Conservation (phyloP, 192 early-diverging fungal species). For the Backusella tuberculispora region DNA sequence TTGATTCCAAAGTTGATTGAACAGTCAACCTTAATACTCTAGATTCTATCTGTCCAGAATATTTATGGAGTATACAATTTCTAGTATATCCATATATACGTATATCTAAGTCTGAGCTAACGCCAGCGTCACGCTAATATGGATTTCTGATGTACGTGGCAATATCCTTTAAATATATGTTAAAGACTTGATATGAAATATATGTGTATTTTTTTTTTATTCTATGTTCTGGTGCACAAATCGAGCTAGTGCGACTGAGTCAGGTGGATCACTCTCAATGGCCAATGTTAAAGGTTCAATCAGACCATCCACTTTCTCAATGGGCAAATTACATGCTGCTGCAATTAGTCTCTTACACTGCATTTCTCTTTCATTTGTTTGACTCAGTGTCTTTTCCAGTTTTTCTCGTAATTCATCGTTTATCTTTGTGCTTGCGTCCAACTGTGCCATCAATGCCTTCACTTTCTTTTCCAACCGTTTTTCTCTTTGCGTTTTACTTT, state of each 20-base stretch:
- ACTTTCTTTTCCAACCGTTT: constrained; percentile 30
- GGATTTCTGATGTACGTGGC: too few relatives aligned
- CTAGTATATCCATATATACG: too few relatives aligned
- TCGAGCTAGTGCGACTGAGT: background rate
- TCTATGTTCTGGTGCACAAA: too few relatives aligned
- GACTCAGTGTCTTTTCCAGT: constrained; percentile 53
- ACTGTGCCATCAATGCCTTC: constrained; percentile 39
- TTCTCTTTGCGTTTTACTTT: constrained; percentile 14
- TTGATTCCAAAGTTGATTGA: too few relatives aligned
- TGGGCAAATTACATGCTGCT: constrained; percentile 78
- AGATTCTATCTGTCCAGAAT: too few relatives aligned
- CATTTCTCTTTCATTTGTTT: constrained; percentile 68
- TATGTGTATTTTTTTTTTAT: too few relatives aligned
- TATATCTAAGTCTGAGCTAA: too few relatives aligned
- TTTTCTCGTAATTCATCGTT: constrained; percentile 59
- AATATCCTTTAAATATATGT: too few relatives aligned
- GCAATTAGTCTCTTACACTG: constrained; percentile 86
- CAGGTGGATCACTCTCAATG: constrained; percentile 72
- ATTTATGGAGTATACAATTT: too few relatives aligned
- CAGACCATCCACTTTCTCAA: constrained; percentile 80
- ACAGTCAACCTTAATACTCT: too few relatives aligned
- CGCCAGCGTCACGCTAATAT: too few relatives aligned
- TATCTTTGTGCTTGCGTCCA: constrained; percentile 45
- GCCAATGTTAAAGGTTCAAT: constrained; percentile 75
- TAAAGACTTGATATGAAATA: too few relatives aligned